Evolutionary conservation across 139 green algal species (phyloP), one percentile per base, ranked within the genome.

Genomic region (Microglena sp.): DNA sequence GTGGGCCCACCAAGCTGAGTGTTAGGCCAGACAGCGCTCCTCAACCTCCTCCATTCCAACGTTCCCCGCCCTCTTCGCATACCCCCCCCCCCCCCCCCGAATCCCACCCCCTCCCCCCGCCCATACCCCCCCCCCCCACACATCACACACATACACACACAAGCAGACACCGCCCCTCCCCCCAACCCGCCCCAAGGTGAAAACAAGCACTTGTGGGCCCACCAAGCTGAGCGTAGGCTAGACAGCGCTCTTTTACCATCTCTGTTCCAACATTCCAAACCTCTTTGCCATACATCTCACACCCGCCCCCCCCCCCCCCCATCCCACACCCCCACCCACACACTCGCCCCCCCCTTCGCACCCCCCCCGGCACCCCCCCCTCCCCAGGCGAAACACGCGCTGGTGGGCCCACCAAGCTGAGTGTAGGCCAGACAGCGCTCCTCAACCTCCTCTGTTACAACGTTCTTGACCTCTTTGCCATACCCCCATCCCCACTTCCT

Each of bases 181-280:
- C n/a, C n/a, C n/a, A n/a, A n/a, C n/a, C n/a, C n/a, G n/a, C n/a
- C n/a, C n/a, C n/a, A n/a, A n/a, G n/a, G 22, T 18, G 28, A n/a
- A 18, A 7, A 50, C 31, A 30, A 8, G 50, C 30, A 21, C 58
- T 11, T 29, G 50, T 29, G n/a, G 8, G 2, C 70, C 64, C 0
- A 4, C 35, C 0, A 40, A 58, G 5, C 64, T 36, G 0, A 40
- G 45, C 18, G 66, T 80, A 11, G 77, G 55, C 24, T 28, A 55
- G 26, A 45, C 45, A 15, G 77, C 69, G 40, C 53, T 80, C 46
- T 57, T 67, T 28, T 33, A 53, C 24, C 56, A 79, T 55, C 71
- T 82, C 34, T 60, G 50, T 22, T 56, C 45, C 67, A 84, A 84
- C 63, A 59, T 72, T 21, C 72, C 80, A 5, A 11, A 11, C 11